Conservation (phyloP, 768 basidiomycete species). For the Boletus reticulatus region DNA sequence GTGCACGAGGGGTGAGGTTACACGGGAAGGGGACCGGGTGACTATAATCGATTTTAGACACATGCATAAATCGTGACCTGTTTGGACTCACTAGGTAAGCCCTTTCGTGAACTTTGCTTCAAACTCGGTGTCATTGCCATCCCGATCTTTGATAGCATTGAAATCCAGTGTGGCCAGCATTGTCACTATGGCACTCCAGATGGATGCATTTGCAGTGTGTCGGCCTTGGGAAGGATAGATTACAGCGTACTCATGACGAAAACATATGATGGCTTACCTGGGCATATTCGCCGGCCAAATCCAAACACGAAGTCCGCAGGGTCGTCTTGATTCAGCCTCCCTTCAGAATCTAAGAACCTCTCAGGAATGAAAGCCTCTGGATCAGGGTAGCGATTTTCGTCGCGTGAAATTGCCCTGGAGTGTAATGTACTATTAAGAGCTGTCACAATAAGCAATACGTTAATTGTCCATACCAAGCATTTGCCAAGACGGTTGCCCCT, state of each 20-base stretch:
- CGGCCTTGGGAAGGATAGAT: background rate
- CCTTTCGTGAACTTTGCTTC: background rate
- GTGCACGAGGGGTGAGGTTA: background rate
- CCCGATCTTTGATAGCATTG: background rate
- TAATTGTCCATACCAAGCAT: background rate
- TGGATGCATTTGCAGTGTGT: background rate
- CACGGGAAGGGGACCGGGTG: background rate
- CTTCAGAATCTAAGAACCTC: background rate
- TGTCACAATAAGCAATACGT: too few species aligned
- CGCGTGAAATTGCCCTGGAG: background rate
- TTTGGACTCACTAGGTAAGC: background rate
- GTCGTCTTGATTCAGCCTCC: background rate
- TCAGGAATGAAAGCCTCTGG: background rate
- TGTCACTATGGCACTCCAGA: background rate
- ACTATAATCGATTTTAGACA: background rate
- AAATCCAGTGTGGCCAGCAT: background rate
- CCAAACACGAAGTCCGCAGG: background rate
- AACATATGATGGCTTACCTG: background rate
- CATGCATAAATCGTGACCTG: too few species aligned
- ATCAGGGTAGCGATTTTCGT: background rate
- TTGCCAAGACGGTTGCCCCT: background rate
- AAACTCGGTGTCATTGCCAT: conserved; percentile 3
- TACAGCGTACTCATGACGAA: too few species aligned
- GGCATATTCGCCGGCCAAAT: background rate
- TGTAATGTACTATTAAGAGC: too few species aligned